Percentiles rank a stretch among this genome's conserved stretches.
Evolutionary conservation across 2,329 filamentous ascomycete genomes (phyloP).

Genomic region (Fusarium mexicanum): DNA sequence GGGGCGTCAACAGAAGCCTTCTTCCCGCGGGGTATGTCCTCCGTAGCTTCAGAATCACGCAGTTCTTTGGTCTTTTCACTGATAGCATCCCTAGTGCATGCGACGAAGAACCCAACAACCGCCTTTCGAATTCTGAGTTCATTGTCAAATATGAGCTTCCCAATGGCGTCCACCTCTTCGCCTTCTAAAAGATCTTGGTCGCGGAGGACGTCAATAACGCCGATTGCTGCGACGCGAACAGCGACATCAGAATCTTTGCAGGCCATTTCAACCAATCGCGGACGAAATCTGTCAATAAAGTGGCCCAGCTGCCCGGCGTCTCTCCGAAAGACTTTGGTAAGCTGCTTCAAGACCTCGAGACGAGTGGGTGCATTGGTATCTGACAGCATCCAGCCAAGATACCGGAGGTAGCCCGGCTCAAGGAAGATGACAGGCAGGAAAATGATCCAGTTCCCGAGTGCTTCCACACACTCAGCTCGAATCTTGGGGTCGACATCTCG

Average conservation of each 20-base stretch:
- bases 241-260: constrained; percentile 82
- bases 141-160: constrained; percentile 87
- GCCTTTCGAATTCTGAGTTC: constrained; percentile 87
- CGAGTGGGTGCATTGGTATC: constrained; percentile 79
- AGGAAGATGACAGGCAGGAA: constrained; percentile 88
- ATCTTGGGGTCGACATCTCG: constrained; percentile 93
- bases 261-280: constrained; percentile 91
- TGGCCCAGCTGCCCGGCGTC: constrained; percentile 85
- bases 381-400: constrained; percentile 94
- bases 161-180: constrained; percentile 88
- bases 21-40: constrained; percentile 74
- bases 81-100: constrained; percentile 84
- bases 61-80: constrained; percentile 84
- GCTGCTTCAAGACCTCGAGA: constrained; percentile 86
- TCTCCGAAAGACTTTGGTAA: constrained; percentile 81
- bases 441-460: constrained; percentile 88
- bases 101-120: constrained; percentile 89
- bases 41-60: constrained; percentile 79
- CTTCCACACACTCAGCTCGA: constrained; percentile 85
- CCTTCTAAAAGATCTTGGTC: constrained; percentile 89
- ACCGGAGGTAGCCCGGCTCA: constrained; percentile 88
- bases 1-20: constrained; percentile 82
- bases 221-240: constrained; percentile 82
- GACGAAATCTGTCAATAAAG: constrained; percentile 92
- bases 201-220: constrained; percentile 83